These are phyloP conservation scores for Cryphonectria nitschkei DNA, from an alignment of 2,329 filamentous ascomycete species.

Conservation along the genomic window DNA sequence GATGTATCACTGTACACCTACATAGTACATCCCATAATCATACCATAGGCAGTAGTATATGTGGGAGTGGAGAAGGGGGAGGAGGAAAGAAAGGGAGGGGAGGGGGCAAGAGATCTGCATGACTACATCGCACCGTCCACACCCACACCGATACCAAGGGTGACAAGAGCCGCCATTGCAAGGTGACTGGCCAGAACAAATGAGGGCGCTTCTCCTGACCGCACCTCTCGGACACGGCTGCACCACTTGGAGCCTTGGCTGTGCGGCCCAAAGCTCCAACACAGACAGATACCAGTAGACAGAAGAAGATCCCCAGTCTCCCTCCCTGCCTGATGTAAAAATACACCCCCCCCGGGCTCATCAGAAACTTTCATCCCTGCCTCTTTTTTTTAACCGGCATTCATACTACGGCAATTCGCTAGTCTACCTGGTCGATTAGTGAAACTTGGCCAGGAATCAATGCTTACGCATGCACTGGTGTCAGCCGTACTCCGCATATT, in stretches of 20 bases:
- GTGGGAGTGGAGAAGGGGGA: background rate
- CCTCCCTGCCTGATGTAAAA: background rate
- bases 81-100: background rate
- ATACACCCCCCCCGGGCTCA: background rate
- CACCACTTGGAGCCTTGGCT: background rate
- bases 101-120: background rate
- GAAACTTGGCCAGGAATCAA: background rate
- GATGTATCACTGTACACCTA: background rate
- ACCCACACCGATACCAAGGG: constrained; percentile 5
- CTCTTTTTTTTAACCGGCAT: constrained; percentile 1
- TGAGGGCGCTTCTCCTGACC: constrained; percentile 17
- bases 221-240: constrained; percentile 23
- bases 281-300: background rate
- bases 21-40: background rate
- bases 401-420: background rate
- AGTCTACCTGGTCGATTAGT: background rate
- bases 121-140: background rate
- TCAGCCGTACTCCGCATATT: background rate
- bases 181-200: constrained; percentile 15
- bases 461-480: constrained; percentile 1
- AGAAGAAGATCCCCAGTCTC: background rate
- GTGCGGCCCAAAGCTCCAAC: background rate
- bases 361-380: constrained; percentile 4
- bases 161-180: constrained; percentile 14
- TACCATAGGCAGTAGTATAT: background rate